A percentile compares a stretch with the other conserved stretches of the same genome.
Evolutionary conservation across 2,329 filamentous ascomycete species (phyloP).

Genomic region (Colletotrichum viniferum): DNA sequence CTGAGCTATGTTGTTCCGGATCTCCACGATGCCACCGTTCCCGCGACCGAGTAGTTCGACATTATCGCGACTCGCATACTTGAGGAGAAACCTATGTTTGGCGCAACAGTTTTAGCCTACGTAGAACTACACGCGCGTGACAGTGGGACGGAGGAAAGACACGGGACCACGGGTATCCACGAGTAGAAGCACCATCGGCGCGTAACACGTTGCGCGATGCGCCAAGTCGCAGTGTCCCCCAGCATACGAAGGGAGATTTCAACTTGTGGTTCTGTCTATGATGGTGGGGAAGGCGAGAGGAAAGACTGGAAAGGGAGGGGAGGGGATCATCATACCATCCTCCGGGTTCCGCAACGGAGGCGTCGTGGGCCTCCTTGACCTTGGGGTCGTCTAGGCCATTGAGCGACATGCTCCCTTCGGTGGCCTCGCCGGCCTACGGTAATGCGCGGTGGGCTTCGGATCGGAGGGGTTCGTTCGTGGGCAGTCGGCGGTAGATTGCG

Average conservation of each 20-base stretch:
- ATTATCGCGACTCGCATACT: conserved; percentile 88
- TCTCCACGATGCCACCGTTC: conserved; percentile 81
- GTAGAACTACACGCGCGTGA: not conserved
- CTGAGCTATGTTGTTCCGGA: conserved; percentile 75
- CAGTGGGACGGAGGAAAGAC: conserved; percentile 19
- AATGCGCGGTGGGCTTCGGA: not conserved
- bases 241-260: not conserved
- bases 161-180: not conserved
- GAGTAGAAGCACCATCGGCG: not conserved
- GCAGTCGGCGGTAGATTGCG: not conserved
- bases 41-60: conserved; percentile 79
- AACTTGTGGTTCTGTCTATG: not conserved
- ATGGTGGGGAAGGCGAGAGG: conserved; percentile 14
- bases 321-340: conserved; percentile 79
- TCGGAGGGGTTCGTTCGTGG: not conserved
- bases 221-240: not conserved
- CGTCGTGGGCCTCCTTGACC: conserved; percentile 84
- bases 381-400: conserved; percentile 87
- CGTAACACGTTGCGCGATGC: not conserved
- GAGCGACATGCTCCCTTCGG: conserved; percentile 73
- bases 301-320: not conserved
- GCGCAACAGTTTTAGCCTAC: conserved; percentile 10
- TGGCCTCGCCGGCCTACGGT: conserved; percentile 1
- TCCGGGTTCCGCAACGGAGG: conserved; percentile 80
- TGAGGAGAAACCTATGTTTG: conserved; percentile 82